These are phyloP conservation scores for Leccinellum albellum DNA, from an alignment of 768 basidiomycete species.

Conservation along the genomic window DNA sequence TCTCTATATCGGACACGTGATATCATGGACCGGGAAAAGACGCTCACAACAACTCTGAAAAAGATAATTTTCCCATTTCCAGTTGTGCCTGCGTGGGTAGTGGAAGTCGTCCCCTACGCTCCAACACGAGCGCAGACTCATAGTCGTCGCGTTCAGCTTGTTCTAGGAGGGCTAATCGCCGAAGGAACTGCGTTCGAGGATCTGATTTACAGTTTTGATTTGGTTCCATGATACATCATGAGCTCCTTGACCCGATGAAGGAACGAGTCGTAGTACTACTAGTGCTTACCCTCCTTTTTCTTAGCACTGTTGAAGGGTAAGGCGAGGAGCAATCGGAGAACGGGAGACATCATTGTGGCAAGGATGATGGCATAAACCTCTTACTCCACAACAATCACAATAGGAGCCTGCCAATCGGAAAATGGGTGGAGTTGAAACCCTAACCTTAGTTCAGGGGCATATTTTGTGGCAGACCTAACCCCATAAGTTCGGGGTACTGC, in stretches of 20 bases:
- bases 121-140: constrained; percentile 29
- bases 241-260: not conserved
- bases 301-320: not conserved
- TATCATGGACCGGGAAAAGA: not conserved
- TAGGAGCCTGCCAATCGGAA: not conserved
- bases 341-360: not conserved
- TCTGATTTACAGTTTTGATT: constrained; percentile 2
- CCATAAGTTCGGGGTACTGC: constrained; percentile 1
- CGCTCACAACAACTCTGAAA: constrained; percentile 14
- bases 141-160: constrained; percentile 15
- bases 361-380: too few relatives aligned
- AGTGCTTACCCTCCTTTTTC: constrained; percentile 3
- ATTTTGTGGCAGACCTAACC: not conserved
- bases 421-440: not conserved
- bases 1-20: too few relatives aligned
- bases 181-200: not conserved
- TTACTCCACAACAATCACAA: too few relatives aligned
- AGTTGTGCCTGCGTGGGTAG: constrained; percentile 19
- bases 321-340: not conserved
- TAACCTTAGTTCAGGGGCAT: not conserved
- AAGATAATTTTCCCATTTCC: constrained; percentile 12
- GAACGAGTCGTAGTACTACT: not conserved
- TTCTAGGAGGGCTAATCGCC: constrained; percentile 12
- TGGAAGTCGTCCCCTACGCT: constrained; percentile 26
- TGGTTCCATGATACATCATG: not conserved